Conservation (phyloP, 2,329 filamentous ascomycete species). For the Ascochyta lentis region DNA sequence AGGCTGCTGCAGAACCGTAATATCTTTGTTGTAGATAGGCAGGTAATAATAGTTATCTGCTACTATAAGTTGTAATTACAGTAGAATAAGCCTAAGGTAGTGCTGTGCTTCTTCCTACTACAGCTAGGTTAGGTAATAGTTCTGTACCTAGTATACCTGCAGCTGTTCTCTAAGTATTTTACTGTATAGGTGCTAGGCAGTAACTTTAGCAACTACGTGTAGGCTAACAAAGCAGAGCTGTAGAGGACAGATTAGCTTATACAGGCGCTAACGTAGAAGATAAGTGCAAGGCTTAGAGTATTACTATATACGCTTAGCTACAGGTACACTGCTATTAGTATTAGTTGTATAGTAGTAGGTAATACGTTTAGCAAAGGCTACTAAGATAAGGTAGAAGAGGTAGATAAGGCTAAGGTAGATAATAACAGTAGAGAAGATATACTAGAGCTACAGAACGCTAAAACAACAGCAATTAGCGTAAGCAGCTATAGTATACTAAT, state of each 20-base stretch:
- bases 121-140: conserved; percentile 28
- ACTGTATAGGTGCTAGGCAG: conserved; percentile 15
- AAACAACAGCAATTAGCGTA: no score
- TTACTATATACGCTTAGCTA: no score
- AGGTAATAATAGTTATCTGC: conserved; percentile 24
- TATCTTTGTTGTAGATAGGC: conserved; percentile 25
- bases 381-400: no score
- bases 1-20: conserved; percentile 28
- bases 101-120: conserved; percentile 31
- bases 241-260: neutral
- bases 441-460: no score
- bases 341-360: no score
- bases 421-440: no score
- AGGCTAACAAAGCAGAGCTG: neutral
- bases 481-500: no score
- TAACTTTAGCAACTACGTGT: neutral
- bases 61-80: conserved; percentile 26
- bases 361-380: no score
- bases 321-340: no score
- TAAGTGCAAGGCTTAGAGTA: no score
- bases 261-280: neutral
- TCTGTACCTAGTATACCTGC: conserved; percentile 29
- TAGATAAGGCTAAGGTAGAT: no score
- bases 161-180: conserved; percentile 27
- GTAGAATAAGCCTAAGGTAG: conserved; percentile 29